A percentile compares a stretch with the other conserved stretches of the same genome.
phyloP scores from a whole-genome alignment of 2,329 filamentous ascomycete genomes.

The Fusarium vanettenii region DNA sequence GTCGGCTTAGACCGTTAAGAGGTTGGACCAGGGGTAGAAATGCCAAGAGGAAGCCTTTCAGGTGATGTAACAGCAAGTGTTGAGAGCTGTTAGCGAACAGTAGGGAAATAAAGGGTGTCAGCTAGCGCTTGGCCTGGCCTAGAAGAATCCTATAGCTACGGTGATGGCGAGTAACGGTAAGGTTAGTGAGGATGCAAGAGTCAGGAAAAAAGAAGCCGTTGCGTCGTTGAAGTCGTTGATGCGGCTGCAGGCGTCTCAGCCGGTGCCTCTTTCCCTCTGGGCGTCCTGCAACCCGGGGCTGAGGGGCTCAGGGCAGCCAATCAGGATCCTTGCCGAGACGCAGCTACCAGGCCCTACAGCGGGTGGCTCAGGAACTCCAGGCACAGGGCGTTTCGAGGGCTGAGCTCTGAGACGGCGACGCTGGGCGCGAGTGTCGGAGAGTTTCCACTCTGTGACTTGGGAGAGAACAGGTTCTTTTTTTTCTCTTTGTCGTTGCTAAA shows the following conservation, averaged over 20 bases:
- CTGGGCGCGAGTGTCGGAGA: slow-evolving; percentile 31
- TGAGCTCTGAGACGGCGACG: slow-evolving; percentile 34
- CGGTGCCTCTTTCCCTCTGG: slow-evolving; percentile 26
- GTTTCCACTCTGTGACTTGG: slow-evolving; percentile 18
- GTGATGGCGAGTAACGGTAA: background rate
- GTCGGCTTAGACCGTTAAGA: slow-evolving; percentile 5
- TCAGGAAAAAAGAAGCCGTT: slow-evolving; percentile 13
- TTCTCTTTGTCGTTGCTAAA: background rate
- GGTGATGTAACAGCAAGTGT: slow-evolving; percentile 30
- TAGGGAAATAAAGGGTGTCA: background rate
- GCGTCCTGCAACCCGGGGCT: slow-evolving; percentile 19
- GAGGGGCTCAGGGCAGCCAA: slow-evolving; percentile 30
- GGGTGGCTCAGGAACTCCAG: slow-evolving; percentile 28
- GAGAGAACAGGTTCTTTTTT: background rate
- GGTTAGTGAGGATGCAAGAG: slow-evolving; percentile 8
- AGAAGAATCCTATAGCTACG: background rate
- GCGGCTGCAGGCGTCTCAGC: slow-evolving; percentile 39
- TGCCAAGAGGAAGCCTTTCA: slow-evolving; percentile 21
- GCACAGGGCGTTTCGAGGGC: slow-evolving; percentile 41
- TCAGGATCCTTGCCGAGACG: slow-evolving; percentile 4
- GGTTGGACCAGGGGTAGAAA: slow-evolving; percentile 5
- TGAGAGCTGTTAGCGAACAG: slow-evolving; percentile 28
- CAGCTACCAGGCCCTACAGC: slow-evolving; percentile 7
- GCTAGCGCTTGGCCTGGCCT: slow-evolving; percentile 29
- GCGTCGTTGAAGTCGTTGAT: slow-evolving; percentile 29